These are phyloP conservation scores for Fraxinus cuspidata DNA, from an alignment of 257 asterid species.

Conservation along the genomic window DNA sequence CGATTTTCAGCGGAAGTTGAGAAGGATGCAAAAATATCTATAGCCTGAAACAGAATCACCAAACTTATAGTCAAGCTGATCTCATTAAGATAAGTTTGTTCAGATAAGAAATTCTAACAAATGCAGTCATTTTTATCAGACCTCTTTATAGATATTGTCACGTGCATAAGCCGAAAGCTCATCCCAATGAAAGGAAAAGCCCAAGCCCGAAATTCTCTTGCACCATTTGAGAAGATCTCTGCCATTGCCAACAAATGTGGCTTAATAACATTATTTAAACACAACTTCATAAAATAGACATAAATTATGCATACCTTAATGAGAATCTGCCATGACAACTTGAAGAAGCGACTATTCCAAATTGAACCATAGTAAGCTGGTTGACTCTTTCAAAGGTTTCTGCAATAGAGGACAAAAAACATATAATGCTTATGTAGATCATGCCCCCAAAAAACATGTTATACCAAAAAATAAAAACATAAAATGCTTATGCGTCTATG, in stretches of 20 bases:
- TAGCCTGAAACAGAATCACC: slow-evolving; percentile 57
- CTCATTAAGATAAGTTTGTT: slow-evolving; percentile 9
- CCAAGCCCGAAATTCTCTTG: slow-evolving; percentile 66
- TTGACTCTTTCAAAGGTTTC: slow-evolving; percentile 70
- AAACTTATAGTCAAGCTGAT: slow-evolving; percentile 16
- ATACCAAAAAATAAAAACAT: neutral
- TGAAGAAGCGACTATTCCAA: slow-evolving; percentile 44
- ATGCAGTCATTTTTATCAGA: slow-evolving; percentile 28
- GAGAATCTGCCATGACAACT: slow-evolving; percentile 72
- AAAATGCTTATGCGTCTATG: neutral
- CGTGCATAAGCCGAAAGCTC: slow-evolving; percentile 47
- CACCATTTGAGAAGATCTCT: slow-evolving; percentile 95
- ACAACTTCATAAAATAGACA: neutral
- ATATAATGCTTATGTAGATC: slow-evolving; percentile 4
- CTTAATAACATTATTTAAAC: slow-evolving; percentile 22
- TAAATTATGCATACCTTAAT: slow-evolving; percentile 48
- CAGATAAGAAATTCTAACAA: slow-evolving; percentile 12
- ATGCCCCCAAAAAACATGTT: neutral
- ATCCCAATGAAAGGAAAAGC: slow-evolving; percentile 39
- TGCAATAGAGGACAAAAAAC: slow-evolving; percentile 37
- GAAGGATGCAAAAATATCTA: slow-evolving; percentile 85
- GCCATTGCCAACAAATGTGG: slow-evolving; percentile 29
- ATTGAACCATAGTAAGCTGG: slow-evolving; percentile 47
- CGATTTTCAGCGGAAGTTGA: slow-evolving; percentile 66
- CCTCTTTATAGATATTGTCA: slow-evolving; percentile 74